Evolutionary conservation across 768 basidiomycete genomes (phyloP), one percentile per base, ranked within the genome.

Genomic region (Boletus speciosus): DNA sequence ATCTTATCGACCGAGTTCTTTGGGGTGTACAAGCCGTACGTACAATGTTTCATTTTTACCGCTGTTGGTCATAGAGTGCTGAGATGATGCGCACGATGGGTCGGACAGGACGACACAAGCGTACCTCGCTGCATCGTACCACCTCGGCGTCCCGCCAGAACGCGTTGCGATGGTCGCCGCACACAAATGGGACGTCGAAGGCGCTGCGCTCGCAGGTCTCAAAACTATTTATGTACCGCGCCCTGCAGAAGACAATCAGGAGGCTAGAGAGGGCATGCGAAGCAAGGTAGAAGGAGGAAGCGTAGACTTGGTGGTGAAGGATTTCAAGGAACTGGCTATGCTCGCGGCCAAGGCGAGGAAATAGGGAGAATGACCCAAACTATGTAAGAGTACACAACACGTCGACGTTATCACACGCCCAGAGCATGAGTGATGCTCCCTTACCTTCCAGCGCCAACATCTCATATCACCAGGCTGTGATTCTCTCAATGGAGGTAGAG

Each of bases 131-230:
- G 78, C 80, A 1, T 65, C 76, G 1, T 71, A 73, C 8, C 78
- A 84, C 56, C 76, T 88, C 8, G 67, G 62, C 14, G 31, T 69
- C 6, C 55, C 74, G 1, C 79, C 84, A 0, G 59, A 76, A 10
- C 76, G 76, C 38, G 74, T 79, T 37, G 84, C 80, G 2, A 81
- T 88, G 79, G 85, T 88, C 9, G 85, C 86, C 0, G 76, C 84
- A 8, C 86, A 88, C 67, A 72, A 74, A 4, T 73, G 69, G 52
- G 86, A 88, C 60, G 71, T 86, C 12, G 74, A 74, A 1, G 82
- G 74, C 0, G 85, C 86, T 0, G 77, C 74, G 1, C 62, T 60
- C 0, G 67, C 74, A 4, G 86, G 86, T 1, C 71, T 86, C 71
- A 77, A 74, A 56, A 83, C 84, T 0, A 69, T 88, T 1, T 88